phyloP scores from a whole-genome alignment of 257 asterid genomes.

The Solanum raphanifolium region DNA sequence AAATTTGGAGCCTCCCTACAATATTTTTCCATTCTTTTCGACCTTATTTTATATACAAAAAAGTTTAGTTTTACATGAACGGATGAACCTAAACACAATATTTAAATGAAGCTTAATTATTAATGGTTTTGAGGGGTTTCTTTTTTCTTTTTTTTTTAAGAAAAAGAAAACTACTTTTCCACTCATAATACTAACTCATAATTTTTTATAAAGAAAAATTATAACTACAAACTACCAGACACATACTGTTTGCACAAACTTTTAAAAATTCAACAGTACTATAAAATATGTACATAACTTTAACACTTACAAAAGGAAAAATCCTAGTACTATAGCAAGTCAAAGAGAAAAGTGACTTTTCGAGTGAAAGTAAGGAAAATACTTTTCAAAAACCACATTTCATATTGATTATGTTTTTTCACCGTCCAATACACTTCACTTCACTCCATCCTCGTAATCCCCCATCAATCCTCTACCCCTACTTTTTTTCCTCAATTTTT shows the following conservation, averaged over 20 bases:
- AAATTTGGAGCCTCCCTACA: not conserved
- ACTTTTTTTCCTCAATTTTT: no score
- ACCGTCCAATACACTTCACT: not conserved
- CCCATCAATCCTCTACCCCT: not conserved
- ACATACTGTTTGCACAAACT: not conserved
- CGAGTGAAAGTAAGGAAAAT: no score
- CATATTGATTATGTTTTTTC: no score
- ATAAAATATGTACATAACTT: not conserved
- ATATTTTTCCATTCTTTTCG: not conserved
- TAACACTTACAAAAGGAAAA: not conserved
- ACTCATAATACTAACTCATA: not conserved
- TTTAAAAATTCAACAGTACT: no score
- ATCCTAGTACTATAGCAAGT: not conserved
- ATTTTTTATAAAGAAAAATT: not conserved
- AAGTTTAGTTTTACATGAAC: not conserved
- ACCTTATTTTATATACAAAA: not conserved
- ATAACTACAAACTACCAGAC: not conserved
- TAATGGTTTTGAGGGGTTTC: not conserved
- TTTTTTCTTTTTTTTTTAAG: not conserved
- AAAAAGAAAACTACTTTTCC: not conserved
- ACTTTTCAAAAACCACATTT: no score
- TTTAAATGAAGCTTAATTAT: not conserved
- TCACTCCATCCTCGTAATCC: no score
- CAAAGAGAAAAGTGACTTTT: not conserved
- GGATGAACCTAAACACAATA: not conserved